Conservation (phyloP, 2,329 filamentous ascomycete genomes). For the Penicillium sp. region DNA sequence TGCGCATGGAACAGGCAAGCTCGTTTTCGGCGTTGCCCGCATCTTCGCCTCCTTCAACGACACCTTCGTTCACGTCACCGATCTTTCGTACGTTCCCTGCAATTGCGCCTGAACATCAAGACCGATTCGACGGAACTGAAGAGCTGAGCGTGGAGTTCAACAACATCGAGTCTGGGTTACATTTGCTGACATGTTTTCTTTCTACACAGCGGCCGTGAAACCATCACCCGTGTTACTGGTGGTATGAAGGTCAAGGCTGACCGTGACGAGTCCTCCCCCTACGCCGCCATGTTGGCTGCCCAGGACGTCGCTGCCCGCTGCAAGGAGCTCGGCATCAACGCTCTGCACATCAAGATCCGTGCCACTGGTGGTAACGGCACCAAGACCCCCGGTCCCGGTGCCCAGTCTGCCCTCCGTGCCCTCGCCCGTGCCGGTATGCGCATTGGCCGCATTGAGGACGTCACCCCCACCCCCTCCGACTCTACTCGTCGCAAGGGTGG, state of each 20-base stretch:
- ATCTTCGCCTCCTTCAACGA: constrained; percentile 97
- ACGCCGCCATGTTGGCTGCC: constrained; percentile 99
- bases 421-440: constrained; percentile 99
- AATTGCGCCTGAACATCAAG: neutral
- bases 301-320: constrained; percentile 94
- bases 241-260: constrained; percentile 99
- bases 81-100: constrained; percentile 70
- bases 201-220: constrained; percentile 84
- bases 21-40: constrained; percentile 95
- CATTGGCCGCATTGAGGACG: constrained; percentile 99
- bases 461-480: constrained; percentile 98
- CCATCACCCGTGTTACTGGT: constrained; percentile 98
- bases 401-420: constrained; percentile 97
- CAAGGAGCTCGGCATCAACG: constrained; percentile 81
- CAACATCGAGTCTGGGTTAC: constrained; percentile 17
- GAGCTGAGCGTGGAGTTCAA: neutral
- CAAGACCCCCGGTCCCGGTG: constrained; percentile 99
- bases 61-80: constrained; percentile 97
- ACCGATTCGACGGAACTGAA: constrained; percentile 5
- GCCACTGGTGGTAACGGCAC: constrained; percentile 99
- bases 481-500: constrained; percentile 99
- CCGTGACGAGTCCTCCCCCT: constrained; percentile 98
- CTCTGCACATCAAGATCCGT: constrained; percentile 99
- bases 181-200: constrained; percentile 55
- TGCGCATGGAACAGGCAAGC: constrained; percentile 61